A percentile compares a stretch with the other conserved stretches of the same genome.
phyloP scores from a whole-genome alignment of 768 basidiomycete species.

The Xerocomellus chrysenteron region DNA sequence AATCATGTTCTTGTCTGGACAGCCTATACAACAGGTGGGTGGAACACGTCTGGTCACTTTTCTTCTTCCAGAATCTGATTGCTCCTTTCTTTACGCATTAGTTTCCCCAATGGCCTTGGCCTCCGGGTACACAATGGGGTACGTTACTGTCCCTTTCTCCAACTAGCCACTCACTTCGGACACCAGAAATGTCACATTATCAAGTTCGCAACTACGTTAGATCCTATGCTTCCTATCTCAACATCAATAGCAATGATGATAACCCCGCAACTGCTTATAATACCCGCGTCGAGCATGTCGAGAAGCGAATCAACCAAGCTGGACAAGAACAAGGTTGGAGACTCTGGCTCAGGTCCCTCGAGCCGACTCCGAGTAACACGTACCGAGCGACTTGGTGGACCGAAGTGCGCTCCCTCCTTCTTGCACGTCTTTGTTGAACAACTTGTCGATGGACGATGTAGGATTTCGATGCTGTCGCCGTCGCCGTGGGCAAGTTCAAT shows the following conservation, averaged over 20 bases:
- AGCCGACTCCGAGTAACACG: slow-evolving; percentile 10
- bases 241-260: slow-evolving; percentile 33
- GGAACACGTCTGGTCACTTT: background rate
- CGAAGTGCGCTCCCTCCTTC: background rate
- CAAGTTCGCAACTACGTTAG: slow-evolving; percentile 34
- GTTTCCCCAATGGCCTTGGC: slow-evolving; percentile 19
- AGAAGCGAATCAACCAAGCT: slow-evolving; percentile 35
- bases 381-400: slow-evolving; percentile 33
- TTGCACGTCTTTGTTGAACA: background rate
- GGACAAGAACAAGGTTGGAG: slow-evolving; percentile 13
- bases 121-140: slow-evolving; percentile 15
- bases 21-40: slow-evolving; percentile 6
- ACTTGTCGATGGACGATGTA: background rate
- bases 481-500: too few species aligned
- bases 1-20: background rate
- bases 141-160: background rate
- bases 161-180: background rate
- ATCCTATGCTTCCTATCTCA: slow-evolving; percentile 14
- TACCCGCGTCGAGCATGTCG: slow-evolving; percentile 47
- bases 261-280: slow-evolving; percentile 41
- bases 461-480: too few species aligned
- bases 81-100: background rate
- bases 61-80: background rate
- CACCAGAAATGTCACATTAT: slow-evolving; percentile 33
- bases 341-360: slow-evolving; percentile 10